A percentile compares a stretch with the other conserved stretches of the same genome.
phyloP scores from a whole-genome alignment of 1,139 yeast species.

The Yamadazyma siamensis region DNA sequence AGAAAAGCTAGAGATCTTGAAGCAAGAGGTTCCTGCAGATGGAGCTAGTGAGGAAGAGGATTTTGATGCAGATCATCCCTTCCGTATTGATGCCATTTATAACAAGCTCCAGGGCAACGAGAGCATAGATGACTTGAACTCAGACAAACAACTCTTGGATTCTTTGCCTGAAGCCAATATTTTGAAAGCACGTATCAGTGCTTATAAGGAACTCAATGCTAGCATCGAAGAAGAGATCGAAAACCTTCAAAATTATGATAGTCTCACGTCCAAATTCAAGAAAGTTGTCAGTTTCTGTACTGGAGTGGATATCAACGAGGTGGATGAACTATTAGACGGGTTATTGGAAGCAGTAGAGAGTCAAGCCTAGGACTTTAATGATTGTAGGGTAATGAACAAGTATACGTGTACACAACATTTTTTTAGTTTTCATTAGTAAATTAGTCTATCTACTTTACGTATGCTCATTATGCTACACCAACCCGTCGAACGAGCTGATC shows the following conservation, averaged over 20 bases:
- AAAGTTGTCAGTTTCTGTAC: conserved; percentile 89
- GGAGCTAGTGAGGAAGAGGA: conserved; percentile 7
- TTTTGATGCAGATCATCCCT: conserved; percentile 86
- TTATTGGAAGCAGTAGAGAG: conserved; percentile 88
- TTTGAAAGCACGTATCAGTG: conserved; percentile 72
- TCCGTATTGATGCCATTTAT: conserved; percentile 58
- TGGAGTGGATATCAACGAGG: conserved; percentile 70
- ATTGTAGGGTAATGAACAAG: conserved; percentile 1
- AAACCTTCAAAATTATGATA: conserved; percentile 49
- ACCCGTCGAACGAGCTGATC: conserved; percentile 73
- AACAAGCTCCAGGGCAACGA: conserved; percentile 42
- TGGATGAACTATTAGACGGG: conserved; percentile 81
- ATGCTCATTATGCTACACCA: too few species aligned
- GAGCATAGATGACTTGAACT: conserved; percentile 23
- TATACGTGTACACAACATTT: neutral
- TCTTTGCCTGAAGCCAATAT: conserved; percentile 60
- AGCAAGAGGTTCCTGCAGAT: conserved; percentile 20
- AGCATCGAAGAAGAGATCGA: conserved; percentile 50
- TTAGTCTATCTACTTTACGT: too few species aligned
- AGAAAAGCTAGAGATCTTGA: conserved; percentile 31
- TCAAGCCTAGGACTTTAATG: conserved; percentile 15
- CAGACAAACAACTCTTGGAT: conserved; percentile 22
- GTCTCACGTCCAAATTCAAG: conserved; percentile 79
- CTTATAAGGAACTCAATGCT: conserved; percentile 50
- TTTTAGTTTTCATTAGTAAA: too few species aligned